A percentile compares a stretch with the other conserved stretches of the same genome.
phyloP scores from a whole-genome alignment of 768 basidiomycete genomes.

The Amanita molliuscula region DNA sequence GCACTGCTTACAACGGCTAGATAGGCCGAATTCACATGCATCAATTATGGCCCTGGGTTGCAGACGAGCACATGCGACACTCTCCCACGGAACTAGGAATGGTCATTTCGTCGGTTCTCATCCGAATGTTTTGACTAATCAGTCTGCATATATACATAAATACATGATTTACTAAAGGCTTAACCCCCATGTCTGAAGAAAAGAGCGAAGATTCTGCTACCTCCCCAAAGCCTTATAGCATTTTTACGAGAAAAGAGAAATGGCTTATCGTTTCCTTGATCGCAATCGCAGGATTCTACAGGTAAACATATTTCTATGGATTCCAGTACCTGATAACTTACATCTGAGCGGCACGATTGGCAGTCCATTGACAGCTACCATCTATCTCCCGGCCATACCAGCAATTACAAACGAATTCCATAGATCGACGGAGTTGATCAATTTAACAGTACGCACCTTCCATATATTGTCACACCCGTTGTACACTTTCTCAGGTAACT shows the following conservation, averaged over 20 bases:
- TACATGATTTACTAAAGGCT: neutral
- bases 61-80: too few species aligned
- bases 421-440: constrained; percentile 61
- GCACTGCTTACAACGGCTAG: too few species aligned
- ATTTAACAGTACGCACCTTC: constrained; percentile 49
- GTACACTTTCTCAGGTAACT: constrained; percentile 33
- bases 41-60: too few species aligned
- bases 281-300: constrained; percentile 54
- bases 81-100: too few species aligned
- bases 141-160: neutral
- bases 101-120: neutral
- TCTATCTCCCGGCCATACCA: constrained; percentile 77
- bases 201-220: constrained; percentile 19
- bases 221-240: constrained; percentile 43
- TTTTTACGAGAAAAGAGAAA: constrained; percentile 48
- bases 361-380: constrained; percentile 64
- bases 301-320: constrained; percentile 22
- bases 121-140: neutral
- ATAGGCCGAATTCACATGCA: too few species aligned
- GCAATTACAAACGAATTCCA: constrained; percentile 50
- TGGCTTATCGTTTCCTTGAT: constrained; percentile 57
- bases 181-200: neutral
- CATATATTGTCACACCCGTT: neutral
- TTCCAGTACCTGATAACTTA: neutral
- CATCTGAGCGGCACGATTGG: neutral